Base-by-base conservation (phyloP, 768 basidiomycete genomes). In the Pulveroboletus frians region DNA sequence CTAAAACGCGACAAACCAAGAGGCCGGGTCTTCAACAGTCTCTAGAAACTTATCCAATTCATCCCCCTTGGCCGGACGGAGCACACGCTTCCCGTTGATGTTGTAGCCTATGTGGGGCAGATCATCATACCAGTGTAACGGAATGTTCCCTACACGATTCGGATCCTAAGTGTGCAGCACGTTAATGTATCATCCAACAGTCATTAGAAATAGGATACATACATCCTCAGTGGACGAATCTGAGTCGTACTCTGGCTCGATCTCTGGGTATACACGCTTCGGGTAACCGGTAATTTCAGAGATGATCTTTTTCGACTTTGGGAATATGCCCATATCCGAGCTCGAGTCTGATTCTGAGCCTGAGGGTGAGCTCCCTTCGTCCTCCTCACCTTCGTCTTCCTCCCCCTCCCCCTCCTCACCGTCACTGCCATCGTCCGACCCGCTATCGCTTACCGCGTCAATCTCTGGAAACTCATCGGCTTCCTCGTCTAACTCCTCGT, bases 101-200 rank as follows among this genome's bases (percentile, higher is more conserved):
- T 92, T 82, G 71, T 99, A 99, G 39, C 96, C 96, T 63, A 99
- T 80, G 69, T 99, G 96, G n/a, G 96, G 96, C 57, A 99, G 74
- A 73, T 98, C 94, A 66, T 98, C 96, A 68, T 99, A 99, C 93
- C 95, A 99, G 62, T 99, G 93, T 78, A 88, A 86, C 39, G 96
- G 96, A 53, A 99, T 74, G 69, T 95, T 79, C 46, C 96, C 96
- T 57, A 96, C 83, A 51, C 94, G 90, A 65, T 96, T 98, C n/a
- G 88, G 89, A 46, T 83, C 80, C 93, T 98, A 57, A 47, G 49
- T 31, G 46, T 39, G 32, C 21, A 49, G 57, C 51, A 39, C 15
- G 43, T 50, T 20, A 54, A 50, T 20, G 39, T 18, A 46, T 23
- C 18, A n/a, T 39, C 34, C 10, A 0, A 31, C 14, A n/a, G 49